Percentiles rank a stretch among this genome's conserved stretches.
Evolutionary conservation across 495 filamentous ascomycete genomes (phyloP).

Genomic region (Neurospora tetraspora): DNA sequence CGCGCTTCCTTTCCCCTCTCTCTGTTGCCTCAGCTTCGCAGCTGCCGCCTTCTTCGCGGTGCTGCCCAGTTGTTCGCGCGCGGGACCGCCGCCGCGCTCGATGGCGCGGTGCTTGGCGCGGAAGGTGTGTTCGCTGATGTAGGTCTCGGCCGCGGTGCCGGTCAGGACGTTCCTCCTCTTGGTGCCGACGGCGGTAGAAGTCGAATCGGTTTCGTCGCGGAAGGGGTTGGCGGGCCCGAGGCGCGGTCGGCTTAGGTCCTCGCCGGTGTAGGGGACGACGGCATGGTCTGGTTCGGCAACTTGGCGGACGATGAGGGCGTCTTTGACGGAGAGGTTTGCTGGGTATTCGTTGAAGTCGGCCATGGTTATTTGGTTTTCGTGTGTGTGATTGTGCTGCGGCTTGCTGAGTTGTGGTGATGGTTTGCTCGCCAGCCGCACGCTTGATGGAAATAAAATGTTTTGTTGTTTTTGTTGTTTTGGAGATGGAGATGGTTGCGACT

Average conservation of each 20-base stretch:
- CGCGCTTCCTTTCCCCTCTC: conserved; percentile 76
- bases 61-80: conserved; percentile 29
- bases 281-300: conserved; percentile 41
- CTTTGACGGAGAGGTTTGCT: conserved; percentile 46
- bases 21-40: conserved; percentile 52
- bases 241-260: conserved; percentile 55
- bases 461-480: not conserved
- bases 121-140: conserved; percentile 84
- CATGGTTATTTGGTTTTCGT: conserved; percentile 28
- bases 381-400: not conserved
- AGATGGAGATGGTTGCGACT: not conserved
- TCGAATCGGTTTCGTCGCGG: conserved; percentile 43
- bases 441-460: not conserved
- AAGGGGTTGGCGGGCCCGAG: conserved; percentile 78
- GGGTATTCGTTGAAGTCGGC: conserved; percentile 46
- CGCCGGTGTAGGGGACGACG: conserved; percentile 54
- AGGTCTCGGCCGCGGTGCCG: conserved; percentile 77
- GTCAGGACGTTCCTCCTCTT: conserved; percentile 91
- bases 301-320: conserved; percentile 43
- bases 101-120: conserved; percentile 69
- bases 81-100: conserved; percentile 40
- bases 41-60: conserved; percentile 54
- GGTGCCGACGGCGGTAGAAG: conserved; percentile 16
- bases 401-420: not conserved
- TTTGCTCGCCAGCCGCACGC: not conserved